These are phyloP conservation scores for Trichoderma arundinaceum DNA, from an alignment of 2,329 filamentous ascomycete genomes.

Conservation along the genomic window DNA sequence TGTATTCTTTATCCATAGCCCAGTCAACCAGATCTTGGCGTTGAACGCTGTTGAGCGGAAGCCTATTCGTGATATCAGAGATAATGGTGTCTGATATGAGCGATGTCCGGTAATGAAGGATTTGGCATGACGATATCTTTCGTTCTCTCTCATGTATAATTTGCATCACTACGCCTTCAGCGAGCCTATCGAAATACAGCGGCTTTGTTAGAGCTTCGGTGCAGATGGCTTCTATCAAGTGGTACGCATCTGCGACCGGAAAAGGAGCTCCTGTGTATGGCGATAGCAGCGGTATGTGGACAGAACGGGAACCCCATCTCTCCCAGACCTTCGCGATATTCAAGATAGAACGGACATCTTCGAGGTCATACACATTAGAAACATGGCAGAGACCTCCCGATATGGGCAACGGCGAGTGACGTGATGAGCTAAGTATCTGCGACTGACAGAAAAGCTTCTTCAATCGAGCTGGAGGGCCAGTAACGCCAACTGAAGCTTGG, in stretches of 20 bases:
- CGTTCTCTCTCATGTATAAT: neutral
- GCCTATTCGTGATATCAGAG: neutral
- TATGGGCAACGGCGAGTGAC: constrained; percentile 43
- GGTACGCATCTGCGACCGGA: neutral
- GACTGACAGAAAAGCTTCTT: constrained; percentile 41
- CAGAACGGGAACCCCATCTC: neutral
- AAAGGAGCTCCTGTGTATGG: neutral
- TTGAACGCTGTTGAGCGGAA: neutral
- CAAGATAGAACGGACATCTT: constrained; percentile 1
- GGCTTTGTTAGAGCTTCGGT: neutral
- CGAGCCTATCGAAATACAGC: neutral
- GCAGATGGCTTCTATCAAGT: neutral
- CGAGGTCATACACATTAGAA: constrained; percentile 45
- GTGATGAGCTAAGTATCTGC: constrained; percentile 23
- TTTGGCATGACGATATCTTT: neutral
- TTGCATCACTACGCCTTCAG: neutral
- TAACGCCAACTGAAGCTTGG: constrained; percentile 45
- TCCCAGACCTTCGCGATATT: neutral
- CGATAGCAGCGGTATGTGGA: neutral
- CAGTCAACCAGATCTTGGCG: neutral
- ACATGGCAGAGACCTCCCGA: constrained; percentile 49
- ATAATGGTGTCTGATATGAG: neutral
- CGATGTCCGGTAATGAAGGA: neutral
- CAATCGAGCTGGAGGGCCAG: constrained; percentile 43
- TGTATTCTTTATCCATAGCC: neutral